Percentiles rank a stretch among this genome's conserved stretches.
Conservation (phyloP, 2,329 filamentous ascomycete genomes). For the Cladosporium phlei region DNA sequence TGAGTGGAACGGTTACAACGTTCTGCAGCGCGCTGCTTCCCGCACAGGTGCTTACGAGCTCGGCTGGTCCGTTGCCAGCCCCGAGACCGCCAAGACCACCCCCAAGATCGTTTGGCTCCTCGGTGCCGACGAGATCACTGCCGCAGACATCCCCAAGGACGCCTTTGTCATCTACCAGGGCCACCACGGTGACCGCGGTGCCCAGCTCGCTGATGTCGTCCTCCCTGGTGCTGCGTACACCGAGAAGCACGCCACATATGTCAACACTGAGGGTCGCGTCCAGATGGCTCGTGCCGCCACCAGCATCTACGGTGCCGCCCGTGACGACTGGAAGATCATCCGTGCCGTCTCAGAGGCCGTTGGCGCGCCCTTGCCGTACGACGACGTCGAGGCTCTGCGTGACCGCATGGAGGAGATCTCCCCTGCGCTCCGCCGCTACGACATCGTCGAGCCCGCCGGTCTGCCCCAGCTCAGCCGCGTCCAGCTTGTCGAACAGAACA, state of each 20-base stretch:
- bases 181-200: constrained; percentile 91
- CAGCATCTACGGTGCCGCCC: constrained; percentile 78
- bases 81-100: constrained; percentile 73
- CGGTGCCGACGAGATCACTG: constrained; percentile 84
- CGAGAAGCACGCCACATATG: constrained; percentile 90
- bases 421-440: constrained; percentile 82
- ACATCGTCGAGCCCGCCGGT: constrained; percentile 74
- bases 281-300: constrained; percentile 91
- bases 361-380: constrained; percentile 79
- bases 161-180: constrained; percentile 98
- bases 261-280: constrained; percentile 96
- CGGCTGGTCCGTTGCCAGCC: constrained; percentile 83
- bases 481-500: constrained; percentile 94
- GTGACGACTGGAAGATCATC: constrained; percentile 99
- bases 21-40: constrained; percentile 89
- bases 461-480: constrained; percentile 78
- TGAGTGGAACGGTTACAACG: constrained; percentile 97
- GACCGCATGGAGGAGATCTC: constrained; percentile 95
- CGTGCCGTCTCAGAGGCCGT: constrained; percentile 90
- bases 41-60: constrained; percentile 92
- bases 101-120: constrained; percentile 97
- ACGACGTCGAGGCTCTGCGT: constrained; percentile 81
- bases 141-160: constrained; percentile 85
- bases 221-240: constrained; percentile 94
- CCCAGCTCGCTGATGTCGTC: constrained; percentile 87